Base-by-base conservation (phyloP, 2,329 filamentous ascomycete species). In the Alternaria triticimaculans region DNA sequence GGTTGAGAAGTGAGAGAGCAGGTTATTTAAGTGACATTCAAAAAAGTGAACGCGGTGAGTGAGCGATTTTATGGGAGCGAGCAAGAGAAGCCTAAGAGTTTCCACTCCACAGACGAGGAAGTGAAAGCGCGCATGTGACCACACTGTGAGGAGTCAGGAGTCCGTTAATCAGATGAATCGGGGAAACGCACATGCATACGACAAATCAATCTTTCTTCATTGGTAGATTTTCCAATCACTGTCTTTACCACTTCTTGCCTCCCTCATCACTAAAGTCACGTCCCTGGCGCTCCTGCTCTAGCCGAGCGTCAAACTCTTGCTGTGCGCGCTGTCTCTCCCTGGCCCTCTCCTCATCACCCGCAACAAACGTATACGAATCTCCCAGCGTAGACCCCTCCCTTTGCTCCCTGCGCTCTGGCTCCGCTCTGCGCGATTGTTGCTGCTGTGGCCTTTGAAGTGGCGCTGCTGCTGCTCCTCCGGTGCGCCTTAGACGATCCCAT, bases 241-340 rank as follows among this genome's bases (percentile, higher is more conserved):
- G 20, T 1, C 3, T 41, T 63, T 60, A 80, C 78, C 78, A 80
- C 56, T 61, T 73, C 65, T 71, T 79, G 1, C 65, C 64, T 10
- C 65, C 64, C 8, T 78, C 72, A 11, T 64, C 68, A 14, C 64
- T 63, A 62, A 84, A 84, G 55, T 82, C 78, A n/a, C 78, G 80
- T 0, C 83, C 84, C 57, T 80, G 78, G 55, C 85, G 73, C 66
- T 87, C 85, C 60, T 78, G 78, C 66, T 86, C 85, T 6, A 86
- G 65, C 46, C 82, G 75, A 18, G 80, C 80, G 67, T 86, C 84
- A 65, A 86, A 86, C 25, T 85, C 83, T 57, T 76, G 80, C 72
- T 86, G 84, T 25, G 83, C 83, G 63, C 84, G 80, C 44, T 77
- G 69, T 62, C 80, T 82, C 12, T 82, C 83, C 26, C 77, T 68